These are phyloP conservation scores for Globisporangium sylvaticum DNA, from an alignment of 352 stramenopile species.

Conservation along the genomic window DNA sequence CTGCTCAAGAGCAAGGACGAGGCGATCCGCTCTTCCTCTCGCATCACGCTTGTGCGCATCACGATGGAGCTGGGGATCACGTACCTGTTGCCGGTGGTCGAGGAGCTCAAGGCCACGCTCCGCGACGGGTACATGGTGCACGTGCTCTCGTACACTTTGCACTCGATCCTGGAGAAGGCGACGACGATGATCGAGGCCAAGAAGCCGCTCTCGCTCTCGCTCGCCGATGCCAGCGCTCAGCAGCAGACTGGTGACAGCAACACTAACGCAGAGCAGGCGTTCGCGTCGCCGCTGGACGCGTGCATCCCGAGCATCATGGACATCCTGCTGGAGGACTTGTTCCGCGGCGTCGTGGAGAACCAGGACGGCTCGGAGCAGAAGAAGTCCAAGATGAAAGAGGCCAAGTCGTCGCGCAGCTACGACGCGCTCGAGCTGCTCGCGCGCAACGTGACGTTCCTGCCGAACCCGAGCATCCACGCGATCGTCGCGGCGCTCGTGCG, in stretches of 20 bases:
- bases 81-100: slow-evolving; percentile 83
- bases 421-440: slow-evolving; percentile 81
- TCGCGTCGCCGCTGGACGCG: slow-evolving; percentile 65
- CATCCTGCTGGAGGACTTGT: slow-evolving; percentile 81
- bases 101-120: slow-evolving; percentile 81
- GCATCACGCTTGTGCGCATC: slow-evolving; percentile 94
- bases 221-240: slow-evolving; percentile 23
- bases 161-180: slow-evolving; percentile 80
- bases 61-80: slow-evolving; percentile 83
- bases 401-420: slow-evolving; percentile 60
- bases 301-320: slow-evolving; percentile 80
- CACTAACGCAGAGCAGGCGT: slow-evolving; percentile 23
- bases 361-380: slow-evolving; percentile 41
- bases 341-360: slow-evolving; percentile 62
- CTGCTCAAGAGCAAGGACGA: slow-evolving; percentile 91
- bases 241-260: slow-evolving; percentile 18
- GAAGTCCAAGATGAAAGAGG: slow-evolving; percentile 90
- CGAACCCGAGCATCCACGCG: slow-evolving; percentile 75
- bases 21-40: slow-evolving; percentile 87
- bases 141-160: slow-evolving; percentile 84
- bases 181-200: slow-evolving; percentile 50
- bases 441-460: slow-evolving; percentile 82
- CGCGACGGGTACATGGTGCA: slow-evolving; percentile 84
- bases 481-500: slow-evolving; percentile 71
- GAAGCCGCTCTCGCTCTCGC: slow-evolving; percentile 37